Conservation (phyloP, 2,329 filamentous ascomycete genomes). For the Orbilia blumenaviensis region DNA sequence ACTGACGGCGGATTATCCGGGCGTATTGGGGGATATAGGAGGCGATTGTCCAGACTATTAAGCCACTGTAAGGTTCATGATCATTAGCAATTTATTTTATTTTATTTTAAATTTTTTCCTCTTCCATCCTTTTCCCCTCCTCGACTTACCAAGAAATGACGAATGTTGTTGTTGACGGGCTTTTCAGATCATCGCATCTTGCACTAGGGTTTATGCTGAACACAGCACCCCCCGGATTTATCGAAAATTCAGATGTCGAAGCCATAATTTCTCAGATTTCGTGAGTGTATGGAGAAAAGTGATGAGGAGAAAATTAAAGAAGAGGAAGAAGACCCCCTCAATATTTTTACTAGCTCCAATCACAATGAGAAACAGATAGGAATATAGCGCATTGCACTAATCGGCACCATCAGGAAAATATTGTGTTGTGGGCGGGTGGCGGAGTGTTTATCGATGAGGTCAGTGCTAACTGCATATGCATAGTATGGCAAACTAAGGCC, state of each 20-base stretch:
- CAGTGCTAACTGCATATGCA: conserved; percentile 7
- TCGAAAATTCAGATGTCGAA: not conserved
- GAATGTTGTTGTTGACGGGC: conserved; percentile 33
- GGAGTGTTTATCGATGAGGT: conserved; percentile 20
- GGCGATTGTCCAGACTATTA: conserved; percentile 40
- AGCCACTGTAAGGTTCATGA: not conserved
- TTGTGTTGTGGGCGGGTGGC: conserved; percentile 14
- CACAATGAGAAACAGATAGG: not conserved
- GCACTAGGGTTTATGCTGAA: not conserved
- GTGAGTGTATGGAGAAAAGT: not conserved
- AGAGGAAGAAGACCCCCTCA: not conserved
- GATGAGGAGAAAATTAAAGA: not conserved
- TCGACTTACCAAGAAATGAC: conserved; percentile 30
- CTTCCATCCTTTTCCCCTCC: too few species aligned
- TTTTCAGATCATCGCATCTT: conserved; percentile 41
- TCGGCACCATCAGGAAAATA: not conserved
- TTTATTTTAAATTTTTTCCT: too few species aligned
- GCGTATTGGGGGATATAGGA: conserved; percentile 50
- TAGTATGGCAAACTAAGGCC: not conserved
- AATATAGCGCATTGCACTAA: not conserved
- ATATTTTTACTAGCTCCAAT: too few species aligned
- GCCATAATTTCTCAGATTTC: not conserved
- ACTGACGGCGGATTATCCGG: conserved; percentile 42
- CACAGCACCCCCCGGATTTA: not conserved
- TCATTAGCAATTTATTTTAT: not conserved